These are phyloP conservation scores for Ophiostoma ulmi DNA, from an alignment of 2,329 filamentous ascomycete species.

Conservation along the genomic window DNA sequence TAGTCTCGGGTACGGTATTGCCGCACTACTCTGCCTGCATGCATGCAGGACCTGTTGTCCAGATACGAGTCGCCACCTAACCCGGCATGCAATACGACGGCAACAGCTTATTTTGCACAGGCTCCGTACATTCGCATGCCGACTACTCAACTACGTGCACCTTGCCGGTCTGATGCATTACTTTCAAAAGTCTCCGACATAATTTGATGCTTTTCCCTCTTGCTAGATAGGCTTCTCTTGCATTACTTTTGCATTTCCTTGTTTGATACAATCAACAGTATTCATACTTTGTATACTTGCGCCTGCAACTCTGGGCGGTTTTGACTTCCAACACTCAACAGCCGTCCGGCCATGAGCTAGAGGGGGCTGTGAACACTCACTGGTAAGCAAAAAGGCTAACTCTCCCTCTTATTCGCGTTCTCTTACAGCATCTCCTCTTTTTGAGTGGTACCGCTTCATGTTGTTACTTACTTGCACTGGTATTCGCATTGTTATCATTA, in stretches of 20 bases:
- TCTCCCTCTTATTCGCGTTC: background rate
- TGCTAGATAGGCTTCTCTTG: background rate
- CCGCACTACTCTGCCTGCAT: background rate
- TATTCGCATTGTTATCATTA: background rate
- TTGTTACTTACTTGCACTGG: background rate
- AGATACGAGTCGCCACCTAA: background rate
- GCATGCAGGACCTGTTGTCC: background rate
- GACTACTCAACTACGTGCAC: background rate
- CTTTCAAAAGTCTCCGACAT: conserved; percentile 3
- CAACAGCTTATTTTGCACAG: background rate
- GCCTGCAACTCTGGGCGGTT: background rate
- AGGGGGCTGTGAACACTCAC: background rate
- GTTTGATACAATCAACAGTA: background rate
- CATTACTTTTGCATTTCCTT: too few relatives aligned
- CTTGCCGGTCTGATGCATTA: background rate
- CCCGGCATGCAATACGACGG: background rate
- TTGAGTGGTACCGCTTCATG: background rate
- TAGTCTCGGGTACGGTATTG: background rate
- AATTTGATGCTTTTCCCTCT: background rate
- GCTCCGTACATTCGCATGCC: background rate
- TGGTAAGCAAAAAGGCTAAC: background rate
- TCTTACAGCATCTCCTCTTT: background rate
- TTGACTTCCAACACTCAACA: background rate
- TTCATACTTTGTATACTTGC: background rate
- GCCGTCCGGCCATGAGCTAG: background rate